Conservation (phyloP, 2,329 filamentous ascomycete genomes). For the Hirsutella minnesotensis region DNA sequence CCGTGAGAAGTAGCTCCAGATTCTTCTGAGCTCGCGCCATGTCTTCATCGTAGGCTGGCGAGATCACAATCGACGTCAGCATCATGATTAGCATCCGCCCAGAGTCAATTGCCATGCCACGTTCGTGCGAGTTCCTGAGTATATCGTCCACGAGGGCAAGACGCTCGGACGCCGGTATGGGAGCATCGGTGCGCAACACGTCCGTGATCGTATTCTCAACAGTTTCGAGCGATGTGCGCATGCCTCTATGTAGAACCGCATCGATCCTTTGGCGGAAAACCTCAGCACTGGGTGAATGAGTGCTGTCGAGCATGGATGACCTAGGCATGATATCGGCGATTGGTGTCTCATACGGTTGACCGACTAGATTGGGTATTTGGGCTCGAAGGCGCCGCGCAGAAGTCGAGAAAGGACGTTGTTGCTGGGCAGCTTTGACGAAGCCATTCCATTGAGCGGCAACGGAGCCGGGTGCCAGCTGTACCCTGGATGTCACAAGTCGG, state of each 20-base stretch:
- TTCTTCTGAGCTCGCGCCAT: conserved; percentile 29
- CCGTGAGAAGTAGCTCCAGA: conserved; percentile 31
- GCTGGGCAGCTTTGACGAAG: conserved; percentile 20
- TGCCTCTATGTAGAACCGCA: conserved; percentile 26
- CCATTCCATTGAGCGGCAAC: conserved; percentile 23
- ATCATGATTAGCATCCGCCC: conserved; percentile 37
- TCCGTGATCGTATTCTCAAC: conserved; percentile 25
- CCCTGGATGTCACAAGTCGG: conserved; percentile 15
- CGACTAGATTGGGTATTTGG: neutral
- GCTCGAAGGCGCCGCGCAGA: conserved; percentile 12
- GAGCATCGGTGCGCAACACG: conserved; percentile 19
- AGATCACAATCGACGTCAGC: conserved; percentile 26
- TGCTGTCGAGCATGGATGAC: too few relatives aligned
- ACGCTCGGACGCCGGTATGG: conserved; percentile 14
- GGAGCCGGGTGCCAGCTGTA: conserved; percentile 18
- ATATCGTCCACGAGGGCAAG: conserved; percentile 29
- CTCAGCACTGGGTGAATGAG: conserved; percentile 3
- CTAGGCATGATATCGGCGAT: too few relatives aligned
- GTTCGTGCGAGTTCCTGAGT: conserved; percentile 31
- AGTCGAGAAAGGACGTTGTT: conserved; percentile 23
- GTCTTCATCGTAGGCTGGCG: conserved; percentile 16
- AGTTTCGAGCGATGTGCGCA: conserved; percentile 20
- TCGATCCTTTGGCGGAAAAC: conserved; percentile 17
- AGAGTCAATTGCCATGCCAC: conserved; percentile 28
- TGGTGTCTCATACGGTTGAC: neutral